Percentiles rank a stretch among this genome's conserved stretches.
Evolutionary conservation across 2,329 filamentous ascomycete genomes (phyloP).

Genomic region (Zymoseptoria pseudotritici): DNA sequence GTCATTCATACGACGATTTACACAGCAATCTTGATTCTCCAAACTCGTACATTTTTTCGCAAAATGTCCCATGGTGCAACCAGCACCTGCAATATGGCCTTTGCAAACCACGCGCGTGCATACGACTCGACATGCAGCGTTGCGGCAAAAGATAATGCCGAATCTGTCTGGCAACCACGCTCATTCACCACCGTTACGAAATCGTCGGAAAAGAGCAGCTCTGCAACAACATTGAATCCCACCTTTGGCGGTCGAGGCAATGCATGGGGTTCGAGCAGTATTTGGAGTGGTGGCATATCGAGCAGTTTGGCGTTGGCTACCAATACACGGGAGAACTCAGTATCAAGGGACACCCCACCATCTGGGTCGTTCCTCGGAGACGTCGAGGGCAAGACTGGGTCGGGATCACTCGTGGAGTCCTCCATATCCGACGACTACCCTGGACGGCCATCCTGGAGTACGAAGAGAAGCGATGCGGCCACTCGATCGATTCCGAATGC

Average conservation of each 20-base stretch:
- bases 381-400: constrained; percentile 56
- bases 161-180: constrained; percentile 15
- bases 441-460: constrained; percentile 39
- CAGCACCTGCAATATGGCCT: constrained; percentile 17
- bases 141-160: background rate
- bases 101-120: constrained; percentile 15
- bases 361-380: constrained; percentile 23
- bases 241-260: constrained; percentile 7
- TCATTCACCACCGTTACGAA: constrained; percentile 15
- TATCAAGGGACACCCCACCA: constrained; percentile 20
- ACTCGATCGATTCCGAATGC: constrained; percentile 25
- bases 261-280: constrained; percentile 22
- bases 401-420: constrained; percentile 59
- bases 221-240: constrained; percentile 11
- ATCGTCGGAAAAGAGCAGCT: constrained; percentile 14
- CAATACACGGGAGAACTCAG: constrained; percentile 18
- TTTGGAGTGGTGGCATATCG: constrained; percentile 23
- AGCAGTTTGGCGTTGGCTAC: constrained; percentile 16
- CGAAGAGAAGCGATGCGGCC: constrained; percentile 12
- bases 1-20: constrained; percentile 15
- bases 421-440: constrained; percentile 62
- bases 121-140: background rate
- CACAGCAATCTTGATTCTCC: constrained; percentile 17
- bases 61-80: constrained; percentile 24
- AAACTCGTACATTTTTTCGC: constrained; percentile 19